Evolutionary conservation across 176 grass and related monocot genomes (phyloP), one percentile per base, ranked within the genome.

Genomic region (Musa beccarii): DNA sequence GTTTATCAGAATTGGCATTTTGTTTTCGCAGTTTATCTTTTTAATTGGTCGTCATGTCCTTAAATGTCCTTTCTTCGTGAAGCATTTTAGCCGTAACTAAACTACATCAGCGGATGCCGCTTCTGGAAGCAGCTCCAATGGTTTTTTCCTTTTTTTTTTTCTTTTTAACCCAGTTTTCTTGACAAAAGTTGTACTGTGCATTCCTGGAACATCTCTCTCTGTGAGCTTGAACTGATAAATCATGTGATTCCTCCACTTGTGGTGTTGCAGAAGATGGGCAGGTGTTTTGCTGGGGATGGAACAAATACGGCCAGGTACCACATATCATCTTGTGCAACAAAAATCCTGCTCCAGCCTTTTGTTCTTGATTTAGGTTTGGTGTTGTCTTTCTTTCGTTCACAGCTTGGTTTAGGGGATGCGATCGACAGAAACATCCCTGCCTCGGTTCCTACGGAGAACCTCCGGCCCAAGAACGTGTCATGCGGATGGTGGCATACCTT

Each of bases 401-500:
- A 99, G 96, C 91, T 99, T 52, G 96, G 96, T 51, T 83, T 99
- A 22, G 87, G 91, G 20, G 96, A 99, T 59, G 88, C 91, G 1
- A 88, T 89, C 67, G 96, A 99, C 84, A 77, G 96, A 69, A 92
- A 92, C 53, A 79, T 91, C 53, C 96, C 96, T 2, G 91, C 88
- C 59, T 83, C 76, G 80, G 96, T 99, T 63, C 86, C 85, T 1
- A 84, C 92, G 4, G 91, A 95, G 8, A 68, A 63, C 1, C 84
- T 86, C 66, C 81, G 69, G 21, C 81, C 85, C 12, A 82, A 86
- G 52, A 85, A 89, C 63, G 87, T 99, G 29, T 95, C 96, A 0
- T 99, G 96, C 76, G 96, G 96, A 15, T 99, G 96, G 96, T 99
- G 96, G 96, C 96, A 99, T 83, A 99, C 96, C 13, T 86, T 99